A percentile compares a stretch with the other conserved stretches of the same genome.
Conservation (phyloP, 768 basidiomycete species). For the Hemileccinum rubropunctum region DNA sequence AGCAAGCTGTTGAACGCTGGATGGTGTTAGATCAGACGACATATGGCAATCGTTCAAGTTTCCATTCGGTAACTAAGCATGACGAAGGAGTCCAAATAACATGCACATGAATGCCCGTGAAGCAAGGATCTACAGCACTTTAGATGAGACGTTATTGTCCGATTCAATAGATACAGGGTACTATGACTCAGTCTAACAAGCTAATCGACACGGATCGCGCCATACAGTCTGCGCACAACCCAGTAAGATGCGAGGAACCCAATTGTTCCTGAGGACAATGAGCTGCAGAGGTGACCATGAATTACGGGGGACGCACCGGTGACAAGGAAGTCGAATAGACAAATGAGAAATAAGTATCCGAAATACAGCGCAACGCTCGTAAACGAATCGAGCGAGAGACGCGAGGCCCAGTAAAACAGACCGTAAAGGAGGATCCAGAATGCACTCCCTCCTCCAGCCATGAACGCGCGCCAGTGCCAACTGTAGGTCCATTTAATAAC, state of each 20-base stretch:
- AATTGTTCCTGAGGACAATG: slow-evolving; percentile 64
- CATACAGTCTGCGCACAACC: slow-evolving; percentile 84
- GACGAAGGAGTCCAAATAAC: no score
- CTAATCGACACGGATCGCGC: slow-evolving; percentile 75
- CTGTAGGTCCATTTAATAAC: slow-evolving; percentile 35
- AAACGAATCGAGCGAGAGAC: slow-evolving; percentile 81
- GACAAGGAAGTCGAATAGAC: slow-evolving; percentile 81
- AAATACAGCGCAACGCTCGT: slow-evolving; percentile 83
- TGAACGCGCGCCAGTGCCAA: slow-evolving; percentile 96
- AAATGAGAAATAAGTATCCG: slow-evolving; percentile 84
- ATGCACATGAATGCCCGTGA: no score
- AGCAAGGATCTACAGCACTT: not conserved
- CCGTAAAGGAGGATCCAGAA: slow-evolving; percentile 92
- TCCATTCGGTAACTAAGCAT: no score
- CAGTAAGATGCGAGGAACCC: slow-evolving; percentile 91
- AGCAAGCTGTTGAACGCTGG: no score
- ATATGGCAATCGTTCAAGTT: no score
- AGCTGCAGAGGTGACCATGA: not conserved
- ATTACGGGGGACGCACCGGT: slow-evolving; percentile 51
- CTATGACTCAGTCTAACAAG: slow-evolving; percentile 1
- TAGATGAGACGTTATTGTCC: slow-evolving; percentile 1
- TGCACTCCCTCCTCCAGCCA: slow-evolving; percentile 88
- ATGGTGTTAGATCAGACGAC: no score
- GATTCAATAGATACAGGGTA: slow-evolving; percentile 9
- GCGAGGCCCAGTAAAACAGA: slow-evolving; percentile 82